phyloP scores from a whole-genome alignment of 2,329 filamentous ascomycete species.

The Dactylellina drechsleri region DNA sequence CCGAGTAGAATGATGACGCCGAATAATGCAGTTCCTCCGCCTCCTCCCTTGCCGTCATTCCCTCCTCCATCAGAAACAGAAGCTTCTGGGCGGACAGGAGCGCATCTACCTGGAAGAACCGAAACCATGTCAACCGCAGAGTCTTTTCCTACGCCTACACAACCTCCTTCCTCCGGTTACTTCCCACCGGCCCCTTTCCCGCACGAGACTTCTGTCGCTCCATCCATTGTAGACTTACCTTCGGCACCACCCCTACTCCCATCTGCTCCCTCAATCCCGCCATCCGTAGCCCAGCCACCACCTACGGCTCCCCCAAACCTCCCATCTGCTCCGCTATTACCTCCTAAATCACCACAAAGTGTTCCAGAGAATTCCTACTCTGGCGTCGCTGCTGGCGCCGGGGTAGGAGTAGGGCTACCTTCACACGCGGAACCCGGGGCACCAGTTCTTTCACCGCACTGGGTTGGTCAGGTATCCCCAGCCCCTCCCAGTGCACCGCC shows the following conservation, averaged over 20 bases:
- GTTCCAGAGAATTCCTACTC: conserved; percentile 37
- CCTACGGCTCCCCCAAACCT: neutral
- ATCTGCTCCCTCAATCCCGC: conserved; percentile 27
- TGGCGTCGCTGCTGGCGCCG: conserved; percentile 14
- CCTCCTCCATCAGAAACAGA: conserved; percentile 59
- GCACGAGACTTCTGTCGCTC: conserved; percentile 57
- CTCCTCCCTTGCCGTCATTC: conserved; percentile 58
- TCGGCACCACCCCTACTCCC: conserved; percentile 57
- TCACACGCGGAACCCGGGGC: conserved; percentile 27
- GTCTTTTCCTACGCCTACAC: conserved; percentile 62
- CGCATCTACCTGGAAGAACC: conserved; percentile 35
- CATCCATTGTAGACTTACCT: conserved; percentile 52
- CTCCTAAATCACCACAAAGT: conserved; percentile 25
- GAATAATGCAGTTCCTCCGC: conserved; percentile 56
- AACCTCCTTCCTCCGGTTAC: conserved; percentile 55
- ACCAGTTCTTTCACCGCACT: conserved; percentile 24
- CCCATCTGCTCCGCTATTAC: conserved; percentile 26
- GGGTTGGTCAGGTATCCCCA: conserved; percentile 38
- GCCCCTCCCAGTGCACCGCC: conserved; percentile 25
- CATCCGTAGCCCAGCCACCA: conserved; percentile 5
- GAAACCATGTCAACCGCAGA: conserved; percentile 60
- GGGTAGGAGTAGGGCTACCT: conserved; percentile 25
- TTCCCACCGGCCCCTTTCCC: conserved; percentile 55
- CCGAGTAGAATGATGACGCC: conserved; percentile 59
- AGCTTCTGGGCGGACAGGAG: conserved; percentile 34